Evolutionary conservation across 192 early-diverging fungal species (phyloP).

Genomic region (Blastocladiella britannica): DNA sequence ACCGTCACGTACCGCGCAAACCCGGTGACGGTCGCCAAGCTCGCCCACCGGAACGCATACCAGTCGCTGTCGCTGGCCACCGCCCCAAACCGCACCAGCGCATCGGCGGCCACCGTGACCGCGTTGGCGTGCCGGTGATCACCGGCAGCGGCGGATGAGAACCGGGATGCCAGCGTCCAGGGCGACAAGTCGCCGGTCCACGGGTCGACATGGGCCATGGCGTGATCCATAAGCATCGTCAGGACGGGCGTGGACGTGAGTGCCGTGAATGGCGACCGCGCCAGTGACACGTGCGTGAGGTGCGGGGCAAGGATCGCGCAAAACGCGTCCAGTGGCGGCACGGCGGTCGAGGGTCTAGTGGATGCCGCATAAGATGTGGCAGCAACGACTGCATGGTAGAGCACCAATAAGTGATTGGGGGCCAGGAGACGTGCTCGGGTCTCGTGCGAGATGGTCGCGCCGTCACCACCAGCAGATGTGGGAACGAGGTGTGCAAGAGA

Average conservation of each 20-base stretch:
- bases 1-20: not conserved
- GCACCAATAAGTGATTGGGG: not conserved
- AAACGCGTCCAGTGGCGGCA: not conserved
- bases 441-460: not conserved
- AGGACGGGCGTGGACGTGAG: not conserved
- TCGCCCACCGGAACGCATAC: conserved; percentile 4
- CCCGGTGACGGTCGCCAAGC: conserved; percentile 23
- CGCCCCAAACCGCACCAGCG: not conserved
- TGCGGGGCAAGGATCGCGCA: not conserved
- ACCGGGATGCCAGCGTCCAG: not conserved
- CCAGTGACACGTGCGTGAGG: not conserved
- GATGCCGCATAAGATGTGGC: no score
- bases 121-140: not conserved
- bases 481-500: not conserved
- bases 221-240: not conserved
- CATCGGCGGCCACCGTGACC: not conserved
- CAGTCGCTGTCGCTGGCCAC: conserved; percentile 13
- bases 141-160: not conserved
- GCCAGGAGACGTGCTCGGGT: not conserved
- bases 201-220: not conserved
- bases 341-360: not conserved
- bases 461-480: not conserved
- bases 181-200: not conserved
- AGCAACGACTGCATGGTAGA: not conserved
- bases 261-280: not conserved